Percentiles rank a stretch among this genome's conserved stretches.
Conservation (phyloP, 2,329 filamentous ascomycete species). For the Penicillium rolfsii region DNA sequence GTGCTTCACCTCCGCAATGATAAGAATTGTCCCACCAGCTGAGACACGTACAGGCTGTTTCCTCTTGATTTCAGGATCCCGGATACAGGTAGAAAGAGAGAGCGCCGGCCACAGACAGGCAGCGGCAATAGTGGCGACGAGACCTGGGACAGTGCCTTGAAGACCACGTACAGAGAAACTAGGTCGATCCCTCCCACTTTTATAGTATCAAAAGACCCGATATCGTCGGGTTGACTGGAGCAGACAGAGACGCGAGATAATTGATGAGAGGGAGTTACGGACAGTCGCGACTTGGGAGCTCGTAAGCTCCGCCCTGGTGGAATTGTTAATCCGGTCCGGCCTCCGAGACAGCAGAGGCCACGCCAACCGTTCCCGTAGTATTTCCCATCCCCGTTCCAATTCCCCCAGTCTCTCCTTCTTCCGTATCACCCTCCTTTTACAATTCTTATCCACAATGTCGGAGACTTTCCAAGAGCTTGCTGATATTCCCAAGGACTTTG, state of each 20-base stretch:
- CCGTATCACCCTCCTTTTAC: conserved; percentile 3
- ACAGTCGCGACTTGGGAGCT: conserved; percentile 8
- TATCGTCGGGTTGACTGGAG: neutral
- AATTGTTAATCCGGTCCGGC: conserved; percentile 1
- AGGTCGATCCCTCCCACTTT: conserved; percentile 10
- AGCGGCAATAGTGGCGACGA: conserved; percentile 9
- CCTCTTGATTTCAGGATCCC: conserved; percentile 6
- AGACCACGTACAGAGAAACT: conserved; percentile 8
- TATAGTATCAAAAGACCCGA: neutral
- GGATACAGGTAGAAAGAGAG: conserved; percentile 19
- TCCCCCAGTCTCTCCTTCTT: conserved; percentile 7
- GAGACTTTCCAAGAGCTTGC: conserved; percentile 64
- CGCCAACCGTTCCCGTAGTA: conserved; percentile 15
- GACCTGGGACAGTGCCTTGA: neutral
- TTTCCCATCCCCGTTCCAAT: conserved; percentile 8
- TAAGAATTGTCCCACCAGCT: conserved; percentile 15
- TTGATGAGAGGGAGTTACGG: conserved; percentile 9
- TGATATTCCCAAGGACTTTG: conserved; percentile 60
- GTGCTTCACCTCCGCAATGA: conserved; percentile 17
- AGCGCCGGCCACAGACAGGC: conserved; percentile 22
- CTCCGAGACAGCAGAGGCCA: conserved; percentile 11
- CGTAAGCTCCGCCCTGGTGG: conserved; percentile 7
- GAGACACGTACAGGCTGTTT: conserved; percentile 24
- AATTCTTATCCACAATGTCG: conserved; percentile 46
- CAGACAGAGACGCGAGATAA: neutral